Evolutionary conservation across 345 rosid genomes (phyloP).

Genomic region (Populus tremula): DNA sequence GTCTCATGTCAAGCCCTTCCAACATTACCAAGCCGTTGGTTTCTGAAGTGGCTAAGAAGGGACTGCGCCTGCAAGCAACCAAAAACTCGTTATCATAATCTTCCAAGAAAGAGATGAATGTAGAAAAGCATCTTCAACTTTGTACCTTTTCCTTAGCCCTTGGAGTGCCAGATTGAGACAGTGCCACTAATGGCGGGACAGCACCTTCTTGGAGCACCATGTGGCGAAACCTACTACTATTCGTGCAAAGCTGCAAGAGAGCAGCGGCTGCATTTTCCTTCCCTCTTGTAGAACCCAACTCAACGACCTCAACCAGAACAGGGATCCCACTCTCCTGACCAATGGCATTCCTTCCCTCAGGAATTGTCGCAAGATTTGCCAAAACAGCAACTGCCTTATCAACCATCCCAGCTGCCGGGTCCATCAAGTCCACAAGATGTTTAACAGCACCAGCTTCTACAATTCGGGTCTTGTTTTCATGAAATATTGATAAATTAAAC

Average conservation of each 20-base stretch:
- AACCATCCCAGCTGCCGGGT: constrained; percentile 90
- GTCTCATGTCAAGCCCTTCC: constrained; percentile 53
- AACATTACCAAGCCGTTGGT: constrained; percentile 65
- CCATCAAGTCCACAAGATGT: constrained; percentile 86
- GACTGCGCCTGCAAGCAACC: constrained; percentile 69
- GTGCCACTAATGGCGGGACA: constrained; percentile 85
- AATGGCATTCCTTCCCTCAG: constrained; percentile 75
- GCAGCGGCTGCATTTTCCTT: constrained; percentile 96
- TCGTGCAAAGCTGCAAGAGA: constrained; percentile 73
- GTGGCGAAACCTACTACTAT: constrained; percentile 55
- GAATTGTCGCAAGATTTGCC: constrained; percentile 82
- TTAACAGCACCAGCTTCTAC: constrained; percentile 89
- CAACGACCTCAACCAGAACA: constrained; percentile 88
- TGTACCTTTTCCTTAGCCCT: constrained; percentile 90
- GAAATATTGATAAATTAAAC: constrained; percentile 71
- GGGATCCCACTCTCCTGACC: constrained; percentile 80
- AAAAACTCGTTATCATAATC: not conserved
- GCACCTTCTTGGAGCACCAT: constrained; percentile 87
- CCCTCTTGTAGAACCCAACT: constrained; percentile 88
- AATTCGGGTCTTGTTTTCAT: constrained; percentile 72
- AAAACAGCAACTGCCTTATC: constrained; percentile 89
- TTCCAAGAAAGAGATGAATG: not conserved
- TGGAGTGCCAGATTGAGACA: constrained; percentile 81
- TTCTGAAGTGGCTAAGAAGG: constrained; percentile 71
- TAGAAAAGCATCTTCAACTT: not conserved